Evolutionary conservation across 2,329 filamentous ascomycete species (phyloP), one percentile per base, ranked within the genome.

Genomic region (Colletotrichum orchidophilum): DNA sequence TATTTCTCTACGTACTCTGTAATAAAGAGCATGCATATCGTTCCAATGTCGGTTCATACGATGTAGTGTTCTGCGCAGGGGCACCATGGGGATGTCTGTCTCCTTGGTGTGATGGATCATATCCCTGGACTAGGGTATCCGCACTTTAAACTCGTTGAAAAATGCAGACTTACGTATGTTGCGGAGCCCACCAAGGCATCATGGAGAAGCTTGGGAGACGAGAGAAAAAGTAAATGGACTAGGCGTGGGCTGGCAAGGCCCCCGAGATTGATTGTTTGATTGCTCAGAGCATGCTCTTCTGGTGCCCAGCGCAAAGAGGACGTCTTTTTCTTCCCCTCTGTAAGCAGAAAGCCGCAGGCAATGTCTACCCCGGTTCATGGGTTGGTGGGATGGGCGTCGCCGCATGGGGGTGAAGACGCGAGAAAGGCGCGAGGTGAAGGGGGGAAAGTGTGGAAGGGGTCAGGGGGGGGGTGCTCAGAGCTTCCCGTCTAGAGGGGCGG

Each of bases 361-460:
- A 53, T 68, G 31, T 53, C 13, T 49, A 53, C 59, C 64, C 68
- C 21, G 64, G 58, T 63, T 42, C 26, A 62, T 63, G 68, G 64
- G 64, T 68, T 42, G 24, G n/a, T 26, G 26, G 68, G 29, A 29
- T 31, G 15, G 68, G 64, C 58, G 53, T 68, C 68, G 68, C 65
- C 27, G 68, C 68, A 68, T 63, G 58, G 66, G 68, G 64, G 29
- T 33, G 58, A 63, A 63, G 68, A 68, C 46, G 68, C 64, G 68
- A 71, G 68, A 53, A 53, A 57, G 50, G 57, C 55, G 67, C 29
- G 29, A 62, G 52, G 46, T 39, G 49, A 33, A 49, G 24, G n/a
- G 11, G 39, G 42, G 50, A 33, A n/a, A 11, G 59, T 12, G 39
- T 46, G 39, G 39, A 46, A 46, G n/a, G 39, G 39, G 39, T 46